Conservation (phyloP, 257 asterid genomes). For the Primulina tabacum region DNA sequence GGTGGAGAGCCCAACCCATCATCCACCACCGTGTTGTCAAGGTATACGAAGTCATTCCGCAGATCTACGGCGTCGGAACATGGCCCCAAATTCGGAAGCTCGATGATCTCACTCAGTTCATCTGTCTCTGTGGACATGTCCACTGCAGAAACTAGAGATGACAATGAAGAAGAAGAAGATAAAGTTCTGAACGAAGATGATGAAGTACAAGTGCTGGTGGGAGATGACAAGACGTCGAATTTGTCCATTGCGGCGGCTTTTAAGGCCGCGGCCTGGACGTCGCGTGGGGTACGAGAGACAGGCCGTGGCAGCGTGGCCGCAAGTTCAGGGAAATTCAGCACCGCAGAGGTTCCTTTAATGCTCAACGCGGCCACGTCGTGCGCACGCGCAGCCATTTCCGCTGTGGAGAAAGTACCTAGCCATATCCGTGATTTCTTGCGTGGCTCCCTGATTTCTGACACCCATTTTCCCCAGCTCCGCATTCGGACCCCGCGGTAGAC, state of each 20-base stretch:
- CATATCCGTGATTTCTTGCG: conserved; percentile 51
- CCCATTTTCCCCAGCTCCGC: conserved; percentile 60
- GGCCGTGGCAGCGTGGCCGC: conserved; percentile 42
- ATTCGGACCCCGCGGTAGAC: conserved; percentile 47
- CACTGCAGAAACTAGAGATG: not conserved
- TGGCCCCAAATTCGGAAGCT: conserved; percentile 43
- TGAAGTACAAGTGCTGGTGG: not conserved
- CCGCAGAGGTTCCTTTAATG: conserved; percentile 40
- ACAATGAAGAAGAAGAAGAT: not conserved
- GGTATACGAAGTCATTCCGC: conserved; percentile 31
- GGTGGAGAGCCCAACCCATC: conserved; percentile 21
- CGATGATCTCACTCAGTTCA: conserved; percentile 41
- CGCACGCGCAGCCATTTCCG: conserved; percentile 63
- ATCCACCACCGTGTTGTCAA: conserved; percentile 22
- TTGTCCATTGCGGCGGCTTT: conserved; percentile 49
- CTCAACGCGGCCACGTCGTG: conserved; percentile 51
- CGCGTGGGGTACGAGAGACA: conserved; percentile 43
- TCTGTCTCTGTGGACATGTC: conserved; percentile 21
- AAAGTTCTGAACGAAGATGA: not conserved
- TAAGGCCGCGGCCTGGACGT: conserved; percentile 48
- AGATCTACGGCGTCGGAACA: conserved; percentile 19
- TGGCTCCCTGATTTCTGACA: conserved; percentile 55
- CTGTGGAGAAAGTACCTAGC: conserved; percentile 49
- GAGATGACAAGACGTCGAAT: not conserved
- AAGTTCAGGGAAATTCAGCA: conserved; percentile 41